phyloP scores from a whole-genome alignment of 208 protist species.

The Crithidia fasciculata region DNA sequence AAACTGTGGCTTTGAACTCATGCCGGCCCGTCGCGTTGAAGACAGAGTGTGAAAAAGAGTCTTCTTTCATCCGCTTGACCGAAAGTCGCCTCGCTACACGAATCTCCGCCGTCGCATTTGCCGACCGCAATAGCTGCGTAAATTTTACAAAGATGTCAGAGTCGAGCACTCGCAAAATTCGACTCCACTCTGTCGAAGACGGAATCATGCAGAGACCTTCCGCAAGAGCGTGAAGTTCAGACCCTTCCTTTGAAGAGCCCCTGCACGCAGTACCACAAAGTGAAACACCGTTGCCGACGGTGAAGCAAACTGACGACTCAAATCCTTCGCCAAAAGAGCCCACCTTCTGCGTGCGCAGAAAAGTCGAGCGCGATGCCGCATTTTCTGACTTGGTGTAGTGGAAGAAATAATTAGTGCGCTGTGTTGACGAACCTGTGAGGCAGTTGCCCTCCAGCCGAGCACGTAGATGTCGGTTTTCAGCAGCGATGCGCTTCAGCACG shows the following conservation, averaged over 20 bases:
- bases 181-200: not conserved
- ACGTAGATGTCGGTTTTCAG: constrained; percentile 49
- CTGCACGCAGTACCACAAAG: constrained; percentile 22
- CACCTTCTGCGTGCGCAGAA: constrained; percentile 17
- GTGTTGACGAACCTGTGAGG: not conserved
- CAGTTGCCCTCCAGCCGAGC: constrained; percentile 42
- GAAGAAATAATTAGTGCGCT: not conserved
- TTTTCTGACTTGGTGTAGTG: not conserved
- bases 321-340: constrained; percentile 1
- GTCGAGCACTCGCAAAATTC: constrained; percentile 12
- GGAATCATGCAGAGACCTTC: constrained; percentile 20
- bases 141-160: constrained; percentile 22
- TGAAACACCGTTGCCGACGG: constrained; percentile 26
- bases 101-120: constrained; percentile 12
- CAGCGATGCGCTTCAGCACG: constrained; percentile 41
- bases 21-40: too few relatives aligned
- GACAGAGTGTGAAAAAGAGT: not conserved
- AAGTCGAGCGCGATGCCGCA: not conserved
- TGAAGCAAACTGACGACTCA: constrained; percentile 41
- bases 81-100: not conserved
- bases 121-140: not conserved
- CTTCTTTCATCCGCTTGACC: too few relatives aligned
- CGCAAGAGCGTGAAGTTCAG: constrained; percentile 14
- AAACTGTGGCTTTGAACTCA: constrained; percentile 21
- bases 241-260: constrained; percentile 1